Conservation (phyloP, 257 asterid species). For the Scutellaria baicalensis region DNA sequence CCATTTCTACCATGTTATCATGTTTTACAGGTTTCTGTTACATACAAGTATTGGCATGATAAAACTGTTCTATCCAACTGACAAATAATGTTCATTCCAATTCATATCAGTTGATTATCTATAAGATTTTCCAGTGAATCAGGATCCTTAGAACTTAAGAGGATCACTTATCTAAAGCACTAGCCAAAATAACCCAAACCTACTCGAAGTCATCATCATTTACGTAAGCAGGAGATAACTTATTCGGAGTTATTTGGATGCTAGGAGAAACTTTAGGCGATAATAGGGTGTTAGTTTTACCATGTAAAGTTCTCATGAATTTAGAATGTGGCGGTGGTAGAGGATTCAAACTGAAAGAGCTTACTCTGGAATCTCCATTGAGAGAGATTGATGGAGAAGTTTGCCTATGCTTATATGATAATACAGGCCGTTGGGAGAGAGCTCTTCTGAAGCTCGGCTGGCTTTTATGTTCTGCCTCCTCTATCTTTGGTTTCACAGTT, state of each 20-base stretch:
- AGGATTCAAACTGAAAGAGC: constrained; percentile 35
- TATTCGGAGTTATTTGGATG: constrained; percentile 40
- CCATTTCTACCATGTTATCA: not conserved
- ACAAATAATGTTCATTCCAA: not conserved
- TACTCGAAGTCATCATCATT: constrained; percentile 67
- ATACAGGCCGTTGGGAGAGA: constrained; percentile 20
- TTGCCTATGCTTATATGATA: constrained; percentile 27
- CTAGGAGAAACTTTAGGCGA: constrained; percentile 25
- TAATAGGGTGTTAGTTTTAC: constrained; percentile 21
- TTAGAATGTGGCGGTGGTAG: constrained; percentile 37
- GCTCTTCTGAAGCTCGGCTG: constrained; percentile 27
- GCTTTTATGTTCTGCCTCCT: constrained; percentile 27
- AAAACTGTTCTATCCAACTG: constrained; percentile 8
- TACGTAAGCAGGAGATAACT: constrained; percentile 29
- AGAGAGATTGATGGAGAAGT: constrained; percentile 24
- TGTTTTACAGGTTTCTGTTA: constrained; percentile 3
- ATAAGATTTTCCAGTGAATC: not conserved
- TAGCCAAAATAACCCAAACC: constrained; percentile 9
- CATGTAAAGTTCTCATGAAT: constrained; percentile 39
- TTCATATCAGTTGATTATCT: constrained; percentile 5
- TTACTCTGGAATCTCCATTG: constrained; percentile 19
- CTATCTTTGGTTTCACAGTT: constrained; percentile 23
- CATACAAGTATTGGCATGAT: constrained; percentile 1
- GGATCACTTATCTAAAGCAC: not conserved
- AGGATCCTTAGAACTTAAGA: not conserved